Evolutionary conservation across 306 rosid species (phyloP), one percentile per base, ranked within the genome.

Genomic region (Trifolium dubium): DNA sequence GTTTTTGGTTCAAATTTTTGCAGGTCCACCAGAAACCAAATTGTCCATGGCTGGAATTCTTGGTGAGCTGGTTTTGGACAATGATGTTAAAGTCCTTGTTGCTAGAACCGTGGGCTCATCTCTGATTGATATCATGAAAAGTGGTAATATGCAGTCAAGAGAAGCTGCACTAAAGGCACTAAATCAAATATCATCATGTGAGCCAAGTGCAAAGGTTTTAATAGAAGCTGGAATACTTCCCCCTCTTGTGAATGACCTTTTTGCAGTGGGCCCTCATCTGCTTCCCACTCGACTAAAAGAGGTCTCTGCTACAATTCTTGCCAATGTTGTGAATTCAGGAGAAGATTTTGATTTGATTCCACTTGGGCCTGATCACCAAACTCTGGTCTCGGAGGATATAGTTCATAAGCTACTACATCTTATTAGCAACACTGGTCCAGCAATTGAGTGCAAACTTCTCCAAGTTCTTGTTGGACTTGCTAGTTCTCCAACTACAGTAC

Each of bases 381-480:
- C 96, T 19, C 83, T 94, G 81, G 97, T 94, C 76, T 94, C 99
- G n/a, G 99, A 94, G 85, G 93, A 88, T 76, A 83, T 88, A 37
- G 88, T 94, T 71, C 96, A 90, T 84, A 89, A 87, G 77, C 89
- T 94, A 64, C 96, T 94, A 44, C 93, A 92, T 84, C 95, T 94
- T 74, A 94, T 92, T 69, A 94, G 99, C 85, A 94, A 94, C 85
- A 94, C 97, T 12, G 99, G 99, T 63, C 99, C 99, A 31, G 97
- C 95, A 68, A 94, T 94, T 32, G 97, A 85, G 77, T 83, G 98
- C 87, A 92, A 94, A 83, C 99, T 94, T 82, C 92, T 94, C 76
- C 97, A 94, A 80, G 98, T 90, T 78, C 96, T 94, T 81, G 99
- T 92, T 66, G 99, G 99, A 61, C 97, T 94, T 43, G 90, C 99